Conservation (phyloP, 176 grass and related monocot genomes). For the Musa acuminata region DNA sequence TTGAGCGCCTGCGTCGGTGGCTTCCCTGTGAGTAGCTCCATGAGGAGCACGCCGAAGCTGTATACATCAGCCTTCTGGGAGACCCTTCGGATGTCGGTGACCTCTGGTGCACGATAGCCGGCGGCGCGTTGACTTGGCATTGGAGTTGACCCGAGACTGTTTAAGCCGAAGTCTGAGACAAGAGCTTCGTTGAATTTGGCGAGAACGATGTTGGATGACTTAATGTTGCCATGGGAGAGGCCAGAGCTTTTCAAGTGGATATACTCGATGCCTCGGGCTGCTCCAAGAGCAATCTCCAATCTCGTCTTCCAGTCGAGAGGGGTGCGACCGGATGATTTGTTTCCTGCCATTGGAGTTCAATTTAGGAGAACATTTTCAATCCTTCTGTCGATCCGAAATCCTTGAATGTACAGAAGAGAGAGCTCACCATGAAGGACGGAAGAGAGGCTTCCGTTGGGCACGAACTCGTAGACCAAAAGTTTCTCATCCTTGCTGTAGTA, state of each 20-base stretch:
- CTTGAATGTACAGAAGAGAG: background rate
- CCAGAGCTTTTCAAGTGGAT: slow-evolving; percentile 39
- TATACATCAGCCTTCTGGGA: slow-evolving; percentile 10
- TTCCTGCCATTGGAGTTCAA: slow-evolving; percentile 15
- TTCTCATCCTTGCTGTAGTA: slow-evolving; percentile 83
- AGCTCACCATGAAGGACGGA: slow-evolving; percentile 50
- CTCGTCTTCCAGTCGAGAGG: slow-evolving; percentile 43
- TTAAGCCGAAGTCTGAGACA: slow-evolving; percentile 48
- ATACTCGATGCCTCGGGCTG: slow-evolving; percentile 55
- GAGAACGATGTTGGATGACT: slow-evolving; percentile 60
- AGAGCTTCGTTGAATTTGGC: slow-evolving; percentile 9
- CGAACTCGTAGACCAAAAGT: slow-evolving; percentile 70
- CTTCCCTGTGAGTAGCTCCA: slow-evolving; percentile 21
- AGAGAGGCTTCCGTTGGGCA: slow-evolving; percentile 59
- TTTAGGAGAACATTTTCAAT: background rate
- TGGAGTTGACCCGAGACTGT: slow-evolving; percentile 16
- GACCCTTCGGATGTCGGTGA: slow-evolving; percentile 30
- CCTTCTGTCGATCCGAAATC: no score
- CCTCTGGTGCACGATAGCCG: slow-evolving; percentile 63
- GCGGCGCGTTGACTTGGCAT: slow-evolving; percentile 15
- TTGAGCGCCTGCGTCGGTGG: slow-evolving; percentile 22
- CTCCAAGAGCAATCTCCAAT: slow-evolving; percentile 47
- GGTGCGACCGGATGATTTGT: slow-evolving; percentile 18
- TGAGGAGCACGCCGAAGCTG: slow-evolving; percentile 7
- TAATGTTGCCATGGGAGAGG: slow-evolving; percentile 57